Evolutionary conservation across 306 rosid species (phyloP), one percentile per base, ranked within the genome.

Genomic region (Prunus mongolica): DNA sequence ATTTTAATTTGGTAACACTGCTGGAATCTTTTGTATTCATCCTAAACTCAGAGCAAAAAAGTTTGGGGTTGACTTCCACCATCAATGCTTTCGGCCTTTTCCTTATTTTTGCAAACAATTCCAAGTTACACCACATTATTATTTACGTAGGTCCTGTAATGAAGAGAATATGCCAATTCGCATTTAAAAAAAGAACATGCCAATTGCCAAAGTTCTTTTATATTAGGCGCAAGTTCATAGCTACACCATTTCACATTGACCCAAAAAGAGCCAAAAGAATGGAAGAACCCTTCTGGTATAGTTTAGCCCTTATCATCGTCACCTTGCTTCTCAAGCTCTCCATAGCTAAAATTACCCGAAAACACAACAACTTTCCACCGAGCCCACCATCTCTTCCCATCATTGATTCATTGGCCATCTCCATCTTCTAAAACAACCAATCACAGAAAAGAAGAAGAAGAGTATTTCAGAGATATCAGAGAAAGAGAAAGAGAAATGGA

Each of bases 391-490:
- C 65, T 3, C 46, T 85, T 9, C 88, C 88, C 1, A 52, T 85
- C 0, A 71, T n/a, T n/a, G n/a, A n/a, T n/a, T n/a, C n/a, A n/a
- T 85, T 3, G 86, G 88, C 49, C 84, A 85, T 56, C 83, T 82
- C 54, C 78, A 82, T 65, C 88, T 81, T 6, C 58, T 85, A 8
- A 78, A 79, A 32, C 73, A 27, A 14, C 88, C 86, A 2, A 20
- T 81, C 30, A n/a, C n/a, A n/a, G n/a, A n/a, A n/a, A n/a, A n/a
- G n/a, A n/a, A n/a, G n/a, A n/a, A n/a, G n/a, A n/a, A n/a, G n/a
- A n/a, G n/a, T n/a, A n/a, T n/a, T n/a, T n/a, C n/a, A n/a, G n/a
- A n/a, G n/a, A n/a, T n/a, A n/a, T n/a, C n/a, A n/a, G n/a, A n/a
- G n/a, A n/a, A n/a, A n/a, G n/a, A n/a, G n/a, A n/a, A n/a, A n/a